These are phyloP conservation scores for Serendipita sp. DNA, from an alignment of 768 basidiomycete species.

Conservation along the genomic window DNA sequence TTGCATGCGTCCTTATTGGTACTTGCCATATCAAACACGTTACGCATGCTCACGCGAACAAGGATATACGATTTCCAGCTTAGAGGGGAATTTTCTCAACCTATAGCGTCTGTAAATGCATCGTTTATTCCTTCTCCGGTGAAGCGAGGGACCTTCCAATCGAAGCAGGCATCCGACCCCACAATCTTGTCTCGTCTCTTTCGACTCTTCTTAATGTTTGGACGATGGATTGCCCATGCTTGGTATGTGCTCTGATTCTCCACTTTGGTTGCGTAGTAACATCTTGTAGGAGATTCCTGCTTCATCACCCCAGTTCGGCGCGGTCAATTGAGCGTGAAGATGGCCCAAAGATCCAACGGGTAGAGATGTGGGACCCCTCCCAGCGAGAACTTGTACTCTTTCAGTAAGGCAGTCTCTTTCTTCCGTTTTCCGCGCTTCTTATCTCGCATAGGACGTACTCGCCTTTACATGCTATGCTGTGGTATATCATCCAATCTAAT, in stretches of 20 bases:
- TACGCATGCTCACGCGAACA: conserved; percentile 56
- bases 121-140: conserved; percentile 6
- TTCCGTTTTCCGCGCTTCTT: background rate
- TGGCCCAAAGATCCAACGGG: conserved; percentile 45
- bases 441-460: conserved; percentile 43
- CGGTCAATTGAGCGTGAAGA: conserved; percentile 22
- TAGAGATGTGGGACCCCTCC: conserved; percentile 65
- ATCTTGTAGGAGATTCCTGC: conserved; percentile 40
- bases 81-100: conserved; percentile 2
- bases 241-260: conserved; percentile 19
- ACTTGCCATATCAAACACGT: conserved; percentile 38
- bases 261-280: conserved; percentile 37
- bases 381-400: conserved; percentile 56
- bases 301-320: conserved; percentile 14
- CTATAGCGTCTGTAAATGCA: background rate
- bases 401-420: conserved; percentile 13
- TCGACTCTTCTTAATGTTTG: conserved; percentile 4
- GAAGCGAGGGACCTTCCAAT: background rate
- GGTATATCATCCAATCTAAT: conserved; percentile 49
- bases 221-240: background rate
- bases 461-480: conserved; percentile 55
- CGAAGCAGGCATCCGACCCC: background rate
- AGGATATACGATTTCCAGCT: conserved; percentile 50
- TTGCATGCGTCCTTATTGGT: conserved; percentile 34
- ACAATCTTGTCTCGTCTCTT: background rate